Base-by-base conservation (phyloP, 2,329 filamentous ascomycete species). In the Aspergillus candidus region DNA sequence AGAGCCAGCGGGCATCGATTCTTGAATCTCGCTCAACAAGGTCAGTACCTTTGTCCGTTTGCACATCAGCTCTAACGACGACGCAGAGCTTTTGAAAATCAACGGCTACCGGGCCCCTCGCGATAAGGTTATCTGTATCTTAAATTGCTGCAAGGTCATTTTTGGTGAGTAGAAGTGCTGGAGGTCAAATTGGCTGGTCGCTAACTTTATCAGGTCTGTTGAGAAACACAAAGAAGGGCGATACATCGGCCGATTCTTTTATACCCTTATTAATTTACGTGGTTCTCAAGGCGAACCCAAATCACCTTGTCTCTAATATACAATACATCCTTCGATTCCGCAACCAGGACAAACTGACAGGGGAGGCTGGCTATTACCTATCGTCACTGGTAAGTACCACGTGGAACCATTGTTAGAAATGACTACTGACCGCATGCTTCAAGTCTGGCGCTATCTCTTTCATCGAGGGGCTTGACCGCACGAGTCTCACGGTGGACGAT, bases 131-230 rank as follows among this genome's bases (percentile, higher is more conserved):
- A 97, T 98, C 39, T 98, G 93, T 66, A 88, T 97, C 36, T 72
- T 98, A 44, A 98, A 98, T 69, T 96, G 90, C 71, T 98, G 93
- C 79, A 98, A 98, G 69, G 94, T 98, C 51, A 97, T 98, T 51
- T 97, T 98, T 67, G 93, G 86, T 88, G 67, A 55, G 76, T 57
- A 14, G 4, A 15, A 12, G 18, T 35, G 6, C 2, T 15, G n/a
- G 14, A 13, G 6, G 22, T 27, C 22, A 27, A 10, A 3, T 7
- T 8, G 8, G 22, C 22, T 27, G 22, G 22, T 27, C 6, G 22
- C 22, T 27, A 7, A 27, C 32, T 29, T 11, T 18, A 11, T 43
- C 49, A 87, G 85, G 91, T 13, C 80, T 95, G 38, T 73, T 98
- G 41, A 90, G 91, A 54, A 94, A 96, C 62, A 83, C 88, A 41